Conservation (phyloP, 106 monocot genomes). For the Acorus calamus region DNA sequence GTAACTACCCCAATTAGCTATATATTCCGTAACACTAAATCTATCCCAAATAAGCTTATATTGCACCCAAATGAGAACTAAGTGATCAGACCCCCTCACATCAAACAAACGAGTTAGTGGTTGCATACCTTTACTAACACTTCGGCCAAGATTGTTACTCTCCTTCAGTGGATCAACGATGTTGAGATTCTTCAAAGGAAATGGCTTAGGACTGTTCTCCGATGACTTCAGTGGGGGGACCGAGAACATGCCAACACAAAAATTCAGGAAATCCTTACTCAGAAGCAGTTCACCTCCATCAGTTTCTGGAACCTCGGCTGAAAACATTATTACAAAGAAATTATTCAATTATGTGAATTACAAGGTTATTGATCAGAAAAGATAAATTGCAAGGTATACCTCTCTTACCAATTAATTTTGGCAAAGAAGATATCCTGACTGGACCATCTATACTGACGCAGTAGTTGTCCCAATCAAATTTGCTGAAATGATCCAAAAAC, state of each 20-base stretch:
- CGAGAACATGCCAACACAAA: constrained; percentile 30
- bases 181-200: constrained; percentile 67
- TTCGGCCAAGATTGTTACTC: constrained; percentile 89
- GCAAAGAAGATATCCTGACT: constrained; percentile 46
- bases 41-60: too few relatives aligned
- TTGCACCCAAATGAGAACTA: too few relatives aligned
- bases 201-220: constrained; percentile 29
- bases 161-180: constrained; percentile 86
- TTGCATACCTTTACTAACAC: constrained; percentile 67
- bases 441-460: constrained; percentile 74
- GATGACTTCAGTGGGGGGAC: constrained; percentile 15
- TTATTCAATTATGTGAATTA: too few relatives aligned
- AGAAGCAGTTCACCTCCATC: constrained; percentile 44
- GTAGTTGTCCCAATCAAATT: constrained; percentile 80
- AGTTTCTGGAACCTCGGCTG: constrained; percentile 53
- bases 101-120: background rate
- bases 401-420: constrained; percentile 45
- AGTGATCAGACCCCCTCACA: too few relatives aligned
- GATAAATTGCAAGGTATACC: too few relatives aligned
- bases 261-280: constrained; percentile 56
- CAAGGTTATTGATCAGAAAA: too few relatives aligned
- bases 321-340: constrained; percentile 3
- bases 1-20: too few relatives aligned
- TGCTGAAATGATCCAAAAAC: constrained; percentile 80
- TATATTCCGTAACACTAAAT: too few relatives aligned